A percentile compares a stretch with the other conserved stretches of the same genome.
phyloP scores from a whole-genome alignment of 768 basidiomycete genomes.

The Gymnopilus dilepis region DNA sequence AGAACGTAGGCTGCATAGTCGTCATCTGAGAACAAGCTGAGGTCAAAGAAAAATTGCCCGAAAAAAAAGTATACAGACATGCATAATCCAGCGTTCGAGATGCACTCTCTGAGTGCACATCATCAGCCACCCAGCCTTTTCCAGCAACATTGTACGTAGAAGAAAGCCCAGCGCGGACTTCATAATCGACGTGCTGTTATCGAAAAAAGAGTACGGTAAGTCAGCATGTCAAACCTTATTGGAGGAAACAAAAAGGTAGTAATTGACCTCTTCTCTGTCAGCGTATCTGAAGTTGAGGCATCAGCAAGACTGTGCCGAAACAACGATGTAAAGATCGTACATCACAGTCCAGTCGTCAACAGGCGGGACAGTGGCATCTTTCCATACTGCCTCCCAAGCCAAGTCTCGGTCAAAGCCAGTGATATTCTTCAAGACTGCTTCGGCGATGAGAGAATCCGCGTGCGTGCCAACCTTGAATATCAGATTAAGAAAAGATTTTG shows the following conservation, averaged over 20 bases:
- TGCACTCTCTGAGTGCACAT: slow-evolving; percentile 79
- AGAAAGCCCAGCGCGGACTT: slow-evolving; percentile 79
- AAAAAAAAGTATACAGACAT: slow-evolving; percentile 47
- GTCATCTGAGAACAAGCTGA: slow-evolving; percentile 56
- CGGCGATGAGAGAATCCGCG: slow-evolving; percentile 77
- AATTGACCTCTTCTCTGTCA: slow-evolving; percentile 81
- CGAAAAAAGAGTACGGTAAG: not conserved
- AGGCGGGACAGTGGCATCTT: slow-evolving; percentile 72
- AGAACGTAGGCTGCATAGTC: slow-evolving; percentile 76
- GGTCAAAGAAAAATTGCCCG: not conserved
- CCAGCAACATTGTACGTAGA: slow-evolving; percentile 59
- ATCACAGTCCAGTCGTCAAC: slow-evolving; percentile 53
- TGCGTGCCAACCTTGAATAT: slow-evolving; percentile 71
- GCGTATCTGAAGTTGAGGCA: slow-evolving; percentile 50
- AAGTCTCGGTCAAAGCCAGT: slow-evolving; percentile 63
- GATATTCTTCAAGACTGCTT: slow-evolving; percentile 71
- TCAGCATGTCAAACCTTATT: not conserved
- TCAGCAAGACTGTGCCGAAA: not conserved
- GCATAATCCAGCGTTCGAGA: slow-evolving; percentile 82
- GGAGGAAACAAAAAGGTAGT: not conserved
- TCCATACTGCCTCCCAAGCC: slow-evolving; percentile 78
- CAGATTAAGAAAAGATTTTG: not conserved
- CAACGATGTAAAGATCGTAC: slow-evolving; percentile 38
- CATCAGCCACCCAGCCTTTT: slow-evolving; percentile 79
- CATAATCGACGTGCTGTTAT: slow-evolving; percentile 76